These are phyloP conservation scores for Asterochloris erici DNA, from an alignment of 139 green algal genomes.

Conservation along the genomic window DNA sequence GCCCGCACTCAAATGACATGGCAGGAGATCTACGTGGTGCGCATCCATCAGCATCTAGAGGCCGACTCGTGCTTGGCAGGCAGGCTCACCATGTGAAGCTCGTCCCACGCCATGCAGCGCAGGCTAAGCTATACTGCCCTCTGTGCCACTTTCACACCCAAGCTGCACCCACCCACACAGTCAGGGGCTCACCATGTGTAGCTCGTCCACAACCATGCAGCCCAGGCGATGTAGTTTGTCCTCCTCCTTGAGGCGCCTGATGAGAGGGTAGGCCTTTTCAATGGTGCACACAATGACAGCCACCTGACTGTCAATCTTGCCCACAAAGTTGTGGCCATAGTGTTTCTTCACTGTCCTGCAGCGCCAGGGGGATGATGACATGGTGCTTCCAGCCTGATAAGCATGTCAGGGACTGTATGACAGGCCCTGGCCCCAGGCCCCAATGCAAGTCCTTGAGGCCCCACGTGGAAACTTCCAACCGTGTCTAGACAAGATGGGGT, in stretches of 20 bases:
- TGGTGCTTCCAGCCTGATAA: not conserved
- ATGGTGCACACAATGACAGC: conserved; percentile 82
- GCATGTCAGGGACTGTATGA: not conserved
- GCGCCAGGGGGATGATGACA: not conserved
- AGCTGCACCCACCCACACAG: not conserved
- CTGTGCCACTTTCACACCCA: not conserved
- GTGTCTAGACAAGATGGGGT: not conserved
- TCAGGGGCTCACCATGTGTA: conserved; percentile 76
- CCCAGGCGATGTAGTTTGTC: conserved; percentile 17
- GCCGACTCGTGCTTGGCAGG: too few relatives aligned
- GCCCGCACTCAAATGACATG: not conserved
- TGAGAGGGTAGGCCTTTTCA: conserved; percentile 77
- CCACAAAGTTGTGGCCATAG: conserved; percentile 8
- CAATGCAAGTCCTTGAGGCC: conserved; percentile 11
- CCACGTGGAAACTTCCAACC: conserved; percentile 31
- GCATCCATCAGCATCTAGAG: not conserved
- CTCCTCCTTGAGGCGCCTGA: conserved; percentile 48
- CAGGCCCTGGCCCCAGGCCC: not conserved
- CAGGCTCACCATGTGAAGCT: too few relatives aligned
- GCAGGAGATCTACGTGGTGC: not conserved
- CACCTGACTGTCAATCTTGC: not conserved
- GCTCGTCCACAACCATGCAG: conserved; percentile 65
- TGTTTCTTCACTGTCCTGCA: conserved; percentile 21
- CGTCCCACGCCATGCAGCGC: too few relatives aligned
- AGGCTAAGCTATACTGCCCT: not conserved